Evolutionary conservation across 2,329 filamentous ascomycete genomes (phyloP).

Genomic region (Lanzia echinophila): DNA sequence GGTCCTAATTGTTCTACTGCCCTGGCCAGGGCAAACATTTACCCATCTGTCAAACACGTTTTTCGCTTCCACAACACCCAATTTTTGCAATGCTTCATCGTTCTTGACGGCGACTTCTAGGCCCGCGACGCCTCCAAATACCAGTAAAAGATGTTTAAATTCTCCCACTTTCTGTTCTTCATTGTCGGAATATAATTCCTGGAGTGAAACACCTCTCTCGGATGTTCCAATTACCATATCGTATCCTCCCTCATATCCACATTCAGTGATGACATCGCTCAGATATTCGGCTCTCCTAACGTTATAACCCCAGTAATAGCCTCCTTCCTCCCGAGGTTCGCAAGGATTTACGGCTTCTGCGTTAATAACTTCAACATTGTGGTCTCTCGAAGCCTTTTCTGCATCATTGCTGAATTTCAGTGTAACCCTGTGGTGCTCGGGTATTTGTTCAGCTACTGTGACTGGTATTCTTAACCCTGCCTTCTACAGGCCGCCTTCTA

Average conservation of each 20-base stretch:
- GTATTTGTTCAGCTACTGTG: constrained; percentile 42
- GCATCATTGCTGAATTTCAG: constrained; percentile 51
- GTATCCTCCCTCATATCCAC: constrained; percentile 68
- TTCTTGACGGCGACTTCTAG: constrained; percentile 67
- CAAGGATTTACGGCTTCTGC: constrained; percentile 61
- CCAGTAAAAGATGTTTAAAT: constrained; percentile 68
- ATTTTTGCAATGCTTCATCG: constrained; percentile 47
- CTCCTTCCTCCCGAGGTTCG: constrained; percentile 63
- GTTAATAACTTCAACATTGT: constrained; percentile 17
- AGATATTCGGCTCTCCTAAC: constrained; percentile 61
- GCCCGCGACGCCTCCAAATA: constrained; percentile 75
- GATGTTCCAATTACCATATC: constrained; percentile 79
- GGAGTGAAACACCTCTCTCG: constrained; percentile 54
- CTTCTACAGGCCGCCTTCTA: too few relatives aligned
- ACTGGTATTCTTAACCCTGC: constrained; percentile 50
- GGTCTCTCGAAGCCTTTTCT: constrained; percentile 33
- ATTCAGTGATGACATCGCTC: constrained; percentile 71
- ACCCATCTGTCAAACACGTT: constrained; percentile 81
- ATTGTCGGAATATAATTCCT: constrained; percentile 23
- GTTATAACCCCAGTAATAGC: constrained; percentile 82
- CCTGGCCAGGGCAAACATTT: constrained; percentile 72
- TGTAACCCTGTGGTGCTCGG: constrained; percentile 66
- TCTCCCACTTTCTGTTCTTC: constrained; percentile 25
- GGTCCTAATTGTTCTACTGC: constrained; percentile 73
- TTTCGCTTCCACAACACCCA: constrained; percentile 55